Percentiles rank a stretch among this genome's conserved stretches.
These are phyloP conservation scores for Suillus plorans DNA, from an alignment of 768 basidiomycete genomes.

Conservation along the genomic window DNA sequence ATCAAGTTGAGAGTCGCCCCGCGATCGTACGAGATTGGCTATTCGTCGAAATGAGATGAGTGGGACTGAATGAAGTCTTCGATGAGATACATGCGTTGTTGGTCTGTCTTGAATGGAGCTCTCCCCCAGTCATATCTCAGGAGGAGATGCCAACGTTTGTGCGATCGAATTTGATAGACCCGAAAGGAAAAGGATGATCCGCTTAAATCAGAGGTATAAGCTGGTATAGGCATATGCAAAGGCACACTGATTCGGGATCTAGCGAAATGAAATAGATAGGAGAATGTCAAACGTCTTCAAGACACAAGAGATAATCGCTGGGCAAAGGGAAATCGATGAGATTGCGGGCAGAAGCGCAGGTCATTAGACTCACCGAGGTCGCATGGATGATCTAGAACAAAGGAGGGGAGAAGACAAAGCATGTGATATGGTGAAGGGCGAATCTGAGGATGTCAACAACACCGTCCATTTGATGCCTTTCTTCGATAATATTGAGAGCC, in stretches of 20 bases:
- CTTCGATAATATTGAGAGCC: background rate
- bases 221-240: background rate
- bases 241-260: conserved; percentile 1
- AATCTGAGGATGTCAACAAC: background rate
- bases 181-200: conserved; percentile 1
- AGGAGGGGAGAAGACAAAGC: background rate
- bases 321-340: conserved; percentile 2
- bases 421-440: background rate
- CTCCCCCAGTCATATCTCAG: background rate
- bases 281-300: background rate
- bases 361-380: background rate
- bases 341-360: conserved; percentile 3
- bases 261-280: conserved; percentile 6
- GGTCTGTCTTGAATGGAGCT: conserved; percentile 2
- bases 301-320: conserved; percentile 5
- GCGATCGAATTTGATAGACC: conserved; percentile 3
- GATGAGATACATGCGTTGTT: conserved; percentile 3
- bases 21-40: background rate
- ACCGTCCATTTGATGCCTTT: background rate
- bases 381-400: conserved; percentile 1
- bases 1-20: background rate
- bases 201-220: background rate
- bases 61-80: conserved; percentile 1
- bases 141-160: background rate
- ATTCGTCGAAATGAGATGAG: background rate